These are phyloP conservation scores for Silene uniflora DNA, from an alignment of 148 eudicot species.

Conservation along the genomic window DNA sequence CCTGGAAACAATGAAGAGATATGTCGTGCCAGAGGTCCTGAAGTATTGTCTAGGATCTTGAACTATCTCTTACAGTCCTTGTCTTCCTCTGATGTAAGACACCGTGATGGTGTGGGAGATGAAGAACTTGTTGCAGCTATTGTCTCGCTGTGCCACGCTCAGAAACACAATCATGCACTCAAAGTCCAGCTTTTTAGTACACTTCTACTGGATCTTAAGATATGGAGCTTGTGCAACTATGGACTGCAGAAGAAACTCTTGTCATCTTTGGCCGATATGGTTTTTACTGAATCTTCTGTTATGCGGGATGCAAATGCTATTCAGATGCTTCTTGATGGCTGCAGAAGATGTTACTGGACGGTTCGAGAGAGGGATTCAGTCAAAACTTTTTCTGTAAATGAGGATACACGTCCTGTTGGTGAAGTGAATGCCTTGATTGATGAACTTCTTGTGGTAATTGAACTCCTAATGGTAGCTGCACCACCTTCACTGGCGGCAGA, in stretches of 20 bases:
- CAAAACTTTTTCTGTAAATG: slow-evolving; percentile 62
- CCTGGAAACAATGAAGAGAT: slow-evolving; percentile 92
- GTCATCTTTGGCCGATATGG: slow-evolving; percentile 98
- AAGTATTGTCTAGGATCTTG: slow-evolving; percentile 80
- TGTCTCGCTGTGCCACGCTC: slow-evolving; percentile 87
- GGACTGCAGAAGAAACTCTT: slow-evolving; percentile 94
- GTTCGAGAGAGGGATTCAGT: slow-evolving; percentile 76
- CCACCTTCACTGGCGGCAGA: slow-evolving; percentile 75
- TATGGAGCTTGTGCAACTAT: slow-evolving; percentile 97
- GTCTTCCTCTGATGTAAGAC: slow-evolving; percentile 60
- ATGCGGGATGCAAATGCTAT: slow-evolving; percentile 99
- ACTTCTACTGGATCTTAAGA: slow-evolving; percentile 77
- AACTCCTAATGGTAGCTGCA: slow-evolving; percentile 82
- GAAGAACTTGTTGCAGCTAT: slow-evolving; percentile 96
- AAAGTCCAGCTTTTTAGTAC: slow-evolving; percentile 97
- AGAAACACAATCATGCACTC: slow-evolving; percentile 72
- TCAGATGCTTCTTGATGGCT: slow-evolving; percentile 98
- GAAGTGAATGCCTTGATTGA: slow-evolving; percentile 97
- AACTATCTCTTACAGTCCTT: slow-evolving; percentile 67
- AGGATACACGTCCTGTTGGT: slow-evolving; percentile 72
- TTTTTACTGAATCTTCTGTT: slow-evolving; percentile 87
- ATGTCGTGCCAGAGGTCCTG: slow-evolving; percentile 77
- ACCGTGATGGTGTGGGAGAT: slow-evolving; percentile 69
- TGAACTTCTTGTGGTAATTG: slow-evolving; percentile 90
- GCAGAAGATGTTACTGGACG: slow-evolving; percentile 95